Base-by-base conservation (phyloP, 140 eudicot species). In the Bidens hawaiensis region DNA sequence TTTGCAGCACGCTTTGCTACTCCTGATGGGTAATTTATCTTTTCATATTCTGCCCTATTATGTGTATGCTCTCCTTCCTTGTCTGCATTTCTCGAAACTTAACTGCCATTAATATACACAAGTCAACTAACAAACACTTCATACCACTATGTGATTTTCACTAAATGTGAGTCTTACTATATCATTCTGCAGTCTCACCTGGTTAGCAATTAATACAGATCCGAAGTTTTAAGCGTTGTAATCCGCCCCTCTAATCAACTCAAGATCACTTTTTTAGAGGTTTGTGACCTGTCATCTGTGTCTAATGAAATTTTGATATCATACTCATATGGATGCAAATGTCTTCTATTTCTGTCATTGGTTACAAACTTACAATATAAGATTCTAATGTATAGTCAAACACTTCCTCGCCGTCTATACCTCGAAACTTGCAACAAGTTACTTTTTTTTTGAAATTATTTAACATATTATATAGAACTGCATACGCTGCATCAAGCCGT, bases 241-340 rank as follows among this genome's bases (percentile, higher is more conserved):
- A 75, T 79, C 71, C 95, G 95, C 62, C 76, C 99, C 40, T 43
- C 97, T 67, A 94, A 94, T 82, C 87, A 80, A 65, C 99, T 94
- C 64, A 94, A 94, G 88, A 88, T 94, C 78, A 94, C 99, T 54
- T 94, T 94, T 82, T 80, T 94, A 74, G 99, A 94, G 99, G 99
- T 94, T 79, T 57, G 86, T 78, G 36, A 25, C 31, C 66, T 54
- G 54, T 64, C 0, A 59, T 36, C 28, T 8, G 61, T 49, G 18
- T 54, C 41, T 47, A 4, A 12, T 57, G 9, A 30, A 55, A 26
- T 10, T 50, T 33, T 1, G 11, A 49, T 61, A 33, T 24, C 25
- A 53, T 48, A 33, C 25, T 16, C 25, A 42, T 48, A 33, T 33
- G 46, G 21, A 73, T 64, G 42, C 52, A 21, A 54, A 31, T 11